Base-by-base conservation (phyloP, 345 rosid genomes). In the Rhodamnia argentea region DNA sequence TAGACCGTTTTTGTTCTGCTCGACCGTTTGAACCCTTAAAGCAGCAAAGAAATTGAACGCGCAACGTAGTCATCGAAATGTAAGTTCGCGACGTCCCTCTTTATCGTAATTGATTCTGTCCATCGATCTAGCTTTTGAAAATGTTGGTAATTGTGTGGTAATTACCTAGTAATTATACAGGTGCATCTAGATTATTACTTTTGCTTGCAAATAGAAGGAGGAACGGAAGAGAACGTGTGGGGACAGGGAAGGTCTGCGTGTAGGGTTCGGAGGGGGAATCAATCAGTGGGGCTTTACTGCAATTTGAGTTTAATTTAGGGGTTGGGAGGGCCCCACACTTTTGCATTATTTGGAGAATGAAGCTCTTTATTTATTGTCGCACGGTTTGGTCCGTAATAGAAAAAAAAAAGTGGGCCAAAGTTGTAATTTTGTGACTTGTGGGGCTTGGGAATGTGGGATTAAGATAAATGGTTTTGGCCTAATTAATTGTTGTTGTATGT, bases 251-350 rank as follows among this genome's bases (percentile, higher is more conserved):
- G 94, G 88, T 78, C 87, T 62, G 84, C 29, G 14, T 94, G 98
- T 91, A 89, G 89, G 93, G 91, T 94, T 90, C 47, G 23, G 52
- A 87, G 93, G 97, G 88, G 86, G 91, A 96, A 92, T 87, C 85
- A 86, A n/a, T 74, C 89, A 88, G 92, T 94, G 96, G 93, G 42
- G 27, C 59, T 81, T 89, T 85, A 54, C 86, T 23, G 90, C 94
- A 83, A 81, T 42, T 76, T 74, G 87, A 23, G 85, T 58, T 37
- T 32, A 32, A 18, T 7, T 60, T 84, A 29, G 84, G 62, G 27
- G 56, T 23, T 53, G n/a, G 56, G 47, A 7, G 32, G 74, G 70
- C 8, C 6, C 54, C 53, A 6, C 83, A 26, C n/a, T 24, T 5
- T 42, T 54, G 50, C 29, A 82, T 86, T 83, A 57, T 86, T 82